Evolutionary conservation across 1,284 basidiomycete genomes (phyloP).

Genomic region (Ceratobasidium sp.): DNA sequence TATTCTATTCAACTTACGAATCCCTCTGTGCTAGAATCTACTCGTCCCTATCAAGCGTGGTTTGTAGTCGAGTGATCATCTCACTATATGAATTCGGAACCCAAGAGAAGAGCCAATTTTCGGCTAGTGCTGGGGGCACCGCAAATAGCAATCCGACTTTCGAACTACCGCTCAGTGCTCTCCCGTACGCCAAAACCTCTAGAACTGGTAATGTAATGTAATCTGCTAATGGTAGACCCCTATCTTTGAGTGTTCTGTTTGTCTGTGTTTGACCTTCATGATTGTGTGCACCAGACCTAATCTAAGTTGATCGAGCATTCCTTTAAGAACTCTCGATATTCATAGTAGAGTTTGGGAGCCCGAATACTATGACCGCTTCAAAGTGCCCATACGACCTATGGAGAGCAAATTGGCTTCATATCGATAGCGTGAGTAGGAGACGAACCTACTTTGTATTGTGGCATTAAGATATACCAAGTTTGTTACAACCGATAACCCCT

Average conservation of each 20-base stretch:
- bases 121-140: neutral
- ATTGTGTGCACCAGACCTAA: no score
- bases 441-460: no score
- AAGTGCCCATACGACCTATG: no score
- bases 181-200: neutral
- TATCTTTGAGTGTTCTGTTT: neutral
- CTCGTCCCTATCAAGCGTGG: neutral
- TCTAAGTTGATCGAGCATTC: no score
- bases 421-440: no score
- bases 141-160: neutral
- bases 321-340: no score
- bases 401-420: no score
- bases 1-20: neutral
- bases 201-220: neutral
- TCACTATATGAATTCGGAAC: neutral
- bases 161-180: neutral
- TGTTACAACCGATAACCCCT: no score
- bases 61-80: conserved; percentile 10
- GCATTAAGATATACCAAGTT: no score
- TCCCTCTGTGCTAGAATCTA: neutral
- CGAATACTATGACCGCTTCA: no score
- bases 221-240: neutral
- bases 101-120: neutral
- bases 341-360: no score
- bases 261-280: no score